Conservation (phyloP, 1,284 basidiomycete genomes). For the Moniliophthora roreri region DNA sequence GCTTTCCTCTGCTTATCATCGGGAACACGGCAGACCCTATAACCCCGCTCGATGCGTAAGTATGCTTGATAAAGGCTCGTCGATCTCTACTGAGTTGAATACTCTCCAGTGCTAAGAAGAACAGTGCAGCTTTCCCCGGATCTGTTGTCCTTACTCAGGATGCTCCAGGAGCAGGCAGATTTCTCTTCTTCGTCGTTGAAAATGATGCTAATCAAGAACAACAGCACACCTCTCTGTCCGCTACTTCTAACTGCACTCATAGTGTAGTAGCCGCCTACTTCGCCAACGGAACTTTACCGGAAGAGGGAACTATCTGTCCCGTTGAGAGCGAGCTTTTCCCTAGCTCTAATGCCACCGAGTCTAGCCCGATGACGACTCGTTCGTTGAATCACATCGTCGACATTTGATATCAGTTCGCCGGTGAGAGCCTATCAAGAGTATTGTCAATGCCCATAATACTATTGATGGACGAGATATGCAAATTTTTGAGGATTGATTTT, state of each 20-base stretch:
- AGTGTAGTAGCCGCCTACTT: constrained; percentile 41
- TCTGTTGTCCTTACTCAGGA: constrained; percentile 42
- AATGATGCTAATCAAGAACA: constrained; percentile 2
- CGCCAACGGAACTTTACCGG: constrained; percentile 38
- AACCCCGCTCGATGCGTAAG: constrained; percentile 32
- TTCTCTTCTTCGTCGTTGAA: not conserved
- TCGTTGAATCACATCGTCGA: no score
- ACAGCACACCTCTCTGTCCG: constrained; percentile 41
- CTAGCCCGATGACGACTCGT: no score
- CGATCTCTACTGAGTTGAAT: not conserved
- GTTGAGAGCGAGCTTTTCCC: no score
- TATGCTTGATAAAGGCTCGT: constrained; percentile 4
- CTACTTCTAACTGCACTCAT: constrained; percentile 43
- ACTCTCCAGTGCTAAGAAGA: constrained; percentile 36
- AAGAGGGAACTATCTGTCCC: not conserved
- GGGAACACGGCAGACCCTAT: constrained; percentile 38
- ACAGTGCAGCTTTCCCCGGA: constrained; percentile 32
- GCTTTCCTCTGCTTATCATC: constrained; percentile 19
- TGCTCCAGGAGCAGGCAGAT: constrained; percentile 28
- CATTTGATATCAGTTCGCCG: no score
- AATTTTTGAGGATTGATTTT: no score
- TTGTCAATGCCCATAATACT: no score
- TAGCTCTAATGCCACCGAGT: no score
- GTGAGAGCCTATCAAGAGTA: no score
- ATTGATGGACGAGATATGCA: no score